Conservation (phyloP, 208 protist genomes). For the Leishmania tropica region DNA sequence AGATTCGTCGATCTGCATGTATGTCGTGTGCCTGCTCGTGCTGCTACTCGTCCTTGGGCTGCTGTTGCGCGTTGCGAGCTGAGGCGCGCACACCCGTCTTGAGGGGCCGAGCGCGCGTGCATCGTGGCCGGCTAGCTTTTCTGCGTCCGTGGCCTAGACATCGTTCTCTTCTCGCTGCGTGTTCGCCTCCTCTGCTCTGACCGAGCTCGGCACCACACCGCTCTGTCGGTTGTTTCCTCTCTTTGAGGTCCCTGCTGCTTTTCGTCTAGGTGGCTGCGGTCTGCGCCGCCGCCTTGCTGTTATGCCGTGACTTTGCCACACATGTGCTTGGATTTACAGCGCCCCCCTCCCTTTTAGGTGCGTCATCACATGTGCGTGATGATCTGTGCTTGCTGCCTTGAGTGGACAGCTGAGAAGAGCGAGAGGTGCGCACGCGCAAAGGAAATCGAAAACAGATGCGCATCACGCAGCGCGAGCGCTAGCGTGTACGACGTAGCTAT, state of each 20-base stretch:
- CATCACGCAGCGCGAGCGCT: not conserved
- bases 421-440: not conserved
- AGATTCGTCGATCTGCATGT: slow-evolving; percentile 55
- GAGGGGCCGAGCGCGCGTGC: not conserved
- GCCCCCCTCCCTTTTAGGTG: not conserved
- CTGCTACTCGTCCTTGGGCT: slow-evolving; percentile 44
- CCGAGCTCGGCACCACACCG: too few relatives aligned
- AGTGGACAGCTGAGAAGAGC: not conserved
- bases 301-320: not conserved
- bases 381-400: not conserved
- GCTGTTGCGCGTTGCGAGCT: slow-evolving; percentile 28
- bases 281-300: not conserved
- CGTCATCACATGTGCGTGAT: not conserved
- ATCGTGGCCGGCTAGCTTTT: not conserved
- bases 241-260: not conserved
- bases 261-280: not conserved
- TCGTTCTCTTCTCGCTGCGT: not conserved
- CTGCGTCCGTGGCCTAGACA: not conserved
- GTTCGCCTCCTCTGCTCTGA: not conserved
- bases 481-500: not conserved
- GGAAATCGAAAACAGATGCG: not conserved
- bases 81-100: not conserved
- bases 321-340: not conserved
- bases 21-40: slow-evolving; percentile 48
- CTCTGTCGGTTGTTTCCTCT: not conserved